Evolutionary conservation across 2,329 filamentous ascomycete genomes (phyloP).

Genomic region (Pseudogymnoascus sp.): DNA sequence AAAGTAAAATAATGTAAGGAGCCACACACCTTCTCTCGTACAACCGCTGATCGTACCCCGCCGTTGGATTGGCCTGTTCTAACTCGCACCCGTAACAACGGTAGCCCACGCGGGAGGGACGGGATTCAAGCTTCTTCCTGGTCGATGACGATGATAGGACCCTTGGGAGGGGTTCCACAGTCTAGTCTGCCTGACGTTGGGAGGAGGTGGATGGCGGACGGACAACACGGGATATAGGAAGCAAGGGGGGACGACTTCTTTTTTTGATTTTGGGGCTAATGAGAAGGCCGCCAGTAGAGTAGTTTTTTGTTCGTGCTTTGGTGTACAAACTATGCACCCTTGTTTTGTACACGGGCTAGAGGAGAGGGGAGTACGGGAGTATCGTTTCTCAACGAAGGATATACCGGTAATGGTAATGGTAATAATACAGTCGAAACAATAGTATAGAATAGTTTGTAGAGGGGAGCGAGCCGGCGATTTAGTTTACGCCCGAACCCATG

Average conservation of each 20-base stretch:
- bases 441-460: not conserved
- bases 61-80: slow-evolving; percentile 3
- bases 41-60: slow-evolving; percentile 7
- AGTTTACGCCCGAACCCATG: not conserved
- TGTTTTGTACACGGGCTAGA: not conserved
- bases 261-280: slow-evolving; percentile 3
- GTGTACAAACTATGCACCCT: not conserved
- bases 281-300: not conserved
- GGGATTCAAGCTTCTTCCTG: slow-evolving; percentile 10
- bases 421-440: not conserved
- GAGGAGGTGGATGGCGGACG: not conserved
- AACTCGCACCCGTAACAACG: slow-evolving; percentile 9
- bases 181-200: not conserved
- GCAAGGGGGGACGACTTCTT: not conserved
- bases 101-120: slow-evolving; percentile 8
- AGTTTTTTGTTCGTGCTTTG: not conserved
- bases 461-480: not conserved
- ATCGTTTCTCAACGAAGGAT: not conserved
- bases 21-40: not conserved
- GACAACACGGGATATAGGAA: slow-evolving; percentile 5
- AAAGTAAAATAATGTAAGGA: not conserved
- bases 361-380: not conserved
- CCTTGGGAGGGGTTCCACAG: not conserved
- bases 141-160: slow-evolving; percentile 7
- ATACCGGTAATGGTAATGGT: not conserved